Evolutionary conservation across 1,284 basidiomycete genomes (phyloP).

Genomic region (Xanthoconium separans): DNA sequence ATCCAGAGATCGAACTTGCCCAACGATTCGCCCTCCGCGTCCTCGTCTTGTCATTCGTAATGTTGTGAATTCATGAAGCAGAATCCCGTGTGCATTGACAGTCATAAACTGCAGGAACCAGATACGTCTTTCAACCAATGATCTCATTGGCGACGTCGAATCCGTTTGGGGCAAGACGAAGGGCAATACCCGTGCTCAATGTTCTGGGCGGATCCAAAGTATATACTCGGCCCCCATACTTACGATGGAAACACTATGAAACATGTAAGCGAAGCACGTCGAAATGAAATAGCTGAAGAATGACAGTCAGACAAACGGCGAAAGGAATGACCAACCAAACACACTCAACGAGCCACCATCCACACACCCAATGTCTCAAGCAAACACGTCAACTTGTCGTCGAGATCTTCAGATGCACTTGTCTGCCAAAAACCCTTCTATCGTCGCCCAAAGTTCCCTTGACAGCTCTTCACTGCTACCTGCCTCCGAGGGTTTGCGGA

Average conservation of each 20-base stretch:
- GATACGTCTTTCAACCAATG: constrained; percentile 3
- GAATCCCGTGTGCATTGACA: constrained; percentile 29
- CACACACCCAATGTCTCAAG: neutral
- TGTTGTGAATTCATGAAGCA: constrained; percentile 35
- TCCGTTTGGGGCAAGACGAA: constrained; percentile 14
- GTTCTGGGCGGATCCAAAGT: constrained; percentile 5
- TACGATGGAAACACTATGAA: no score
- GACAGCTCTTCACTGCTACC: constrained; percentile 36
- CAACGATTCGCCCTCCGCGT: constrained; percentile 38
- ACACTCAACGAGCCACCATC: no score
- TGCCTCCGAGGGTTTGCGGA: constrained; percentile 28
- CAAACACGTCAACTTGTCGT: neutral
- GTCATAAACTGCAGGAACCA: constrained; percentile 15
- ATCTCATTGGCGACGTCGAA: constrained; percentile 8
- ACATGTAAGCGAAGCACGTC: no score
- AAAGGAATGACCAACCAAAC: no score
- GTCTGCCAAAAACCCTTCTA: constrained; percentile 33
- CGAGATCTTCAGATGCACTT: constrained; percentile 15
- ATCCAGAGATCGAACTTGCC: constrained; percentile 25
- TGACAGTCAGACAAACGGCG: no score
- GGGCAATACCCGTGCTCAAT: constrained; percentile 8
- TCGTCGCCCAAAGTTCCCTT: constrained; percentile 44
- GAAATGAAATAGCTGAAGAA: no score
- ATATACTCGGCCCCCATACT: no score
- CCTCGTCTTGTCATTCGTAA: constrained; percentile 35